Evolutionary conservation across 2,329 filamentous ascomycete species (phyloP), one percentile per base, ranked within the genome.

Genomic region (Talaromyces albobiverticillius): DNA sequence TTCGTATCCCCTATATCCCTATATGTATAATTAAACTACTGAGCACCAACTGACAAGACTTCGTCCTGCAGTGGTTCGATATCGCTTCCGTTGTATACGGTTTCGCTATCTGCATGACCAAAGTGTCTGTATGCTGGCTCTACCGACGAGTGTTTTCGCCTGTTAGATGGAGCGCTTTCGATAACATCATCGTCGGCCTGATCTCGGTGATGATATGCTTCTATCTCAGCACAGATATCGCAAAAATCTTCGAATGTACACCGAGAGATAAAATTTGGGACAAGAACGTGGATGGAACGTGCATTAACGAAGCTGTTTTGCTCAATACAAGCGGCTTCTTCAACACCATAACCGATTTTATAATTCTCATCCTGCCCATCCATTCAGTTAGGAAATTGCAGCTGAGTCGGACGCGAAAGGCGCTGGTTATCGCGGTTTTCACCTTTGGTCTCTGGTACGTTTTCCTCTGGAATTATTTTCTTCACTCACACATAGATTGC

Each of bases 141-240:
- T 64, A 61, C 46, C 55, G 59, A 14, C 57, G 59, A 16, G 53
- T 62, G 34, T 65, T 65, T 46, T 55, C 56, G 3, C 58, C 60
- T 13, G 34, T 46, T n/a, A 41, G 49, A 36, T 55, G 49, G 51
- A 56, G 55, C 13, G 18, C 16, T 5, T 61, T 58, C 2, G 58
- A 57, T 47, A 41, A 48, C 9, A 25, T 52, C 25, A 58, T 64
- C 6, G 47, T 62, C 26, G 32, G 54, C 25, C 46, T 64, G 11
- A 55, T 61, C 8, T 31, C 31, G 14, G 41, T 61, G 6, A 54
- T 54, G 42, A 11, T 60, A 11, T 32, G 48, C 22, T 62, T 63
- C 40, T 65, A 63, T 41, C 3, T 53, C n/a, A 54, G 41, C 40
- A 60, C 51, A 16, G 51, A 49, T 3, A 16, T 61, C 13, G 55